phyloP scores from a whole-genome alignment of 2,329 filamentous ascomycete species.

The Thielaviopsis populi region DNA sequence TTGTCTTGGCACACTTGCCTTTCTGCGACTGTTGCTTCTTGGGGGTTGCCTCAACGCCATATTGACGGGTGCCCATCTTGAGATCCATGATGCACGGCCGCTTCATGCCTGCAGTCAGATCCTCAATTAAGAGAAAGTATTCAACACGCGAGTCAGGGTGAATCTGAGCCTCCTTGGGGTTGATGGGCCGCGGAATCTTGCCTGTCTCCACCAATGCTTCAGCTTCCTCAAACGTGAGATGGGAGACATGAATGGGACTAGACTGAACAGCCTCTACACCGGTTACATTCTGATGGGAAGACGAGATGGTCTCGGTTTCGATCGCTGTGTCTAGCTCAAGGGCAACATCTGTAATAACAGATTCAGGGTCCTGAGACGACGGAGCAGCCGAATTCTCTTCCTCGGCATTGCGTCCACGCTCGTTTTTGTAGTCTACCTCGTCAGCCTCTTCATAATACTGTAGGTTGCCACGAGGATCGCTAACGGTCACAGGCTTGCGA shows the following conservation, averaged over 20 bases:
- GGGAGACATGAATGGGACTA: slow-evolving; percentile 15
- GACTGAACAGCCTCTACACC: neutral
- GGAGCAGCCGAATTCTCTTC: slow-evolving; percentile 18
- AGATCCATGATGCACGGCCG: slow-evolving; percentile 91
- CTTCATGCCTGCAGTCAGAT: slow-evolving; percentile 92
- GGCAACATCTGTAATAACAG: neutral
- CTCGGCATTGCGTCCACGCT: slow-evolving; percentile 33
- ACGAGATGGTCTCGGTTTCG: neutral
- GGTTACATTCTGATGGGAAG: neutral
- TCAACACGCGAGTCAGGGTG: slow-evolving; percentile 56
- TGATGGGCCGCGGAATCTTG: slow-evolving; percentile 46
- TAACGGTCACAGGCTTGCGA: slow-evolving; percentile 56
- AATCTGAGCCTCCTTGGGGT: slow-evolving; percentile 62
- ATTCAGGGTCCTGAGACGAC: neutral
- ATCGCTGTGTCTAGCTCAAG: slow-evolving; percentile 8
- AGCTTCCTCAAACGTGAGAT: slow-evolving; percentile 15
- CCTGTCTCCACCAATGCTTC: slow-evolving; percentile 15
- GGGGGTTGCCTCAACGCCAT: slow-evolving; percentile 76
- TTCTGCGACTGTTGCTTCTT: slow-evolving; percentile 91
- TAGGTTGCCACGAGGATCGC: slow-evolving; percentile 56
- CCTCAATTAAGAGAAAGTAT: slow-evolving; percentile 85
- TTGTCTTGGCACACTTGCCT: slow-evolving; percentile 83
- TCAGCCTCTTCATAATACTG: slow-evolving; percentile 85
- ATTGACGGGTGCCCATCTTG: slow-evolving; percentile 97
- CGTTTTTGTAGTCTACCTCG: slow-evolving; percentile 63